These are phyloP conservation scores for Aureobasidium sp. DNA, from an alignment of 2,329 filamentous ascomycete species.

Conservation along the genomic window DNA sequence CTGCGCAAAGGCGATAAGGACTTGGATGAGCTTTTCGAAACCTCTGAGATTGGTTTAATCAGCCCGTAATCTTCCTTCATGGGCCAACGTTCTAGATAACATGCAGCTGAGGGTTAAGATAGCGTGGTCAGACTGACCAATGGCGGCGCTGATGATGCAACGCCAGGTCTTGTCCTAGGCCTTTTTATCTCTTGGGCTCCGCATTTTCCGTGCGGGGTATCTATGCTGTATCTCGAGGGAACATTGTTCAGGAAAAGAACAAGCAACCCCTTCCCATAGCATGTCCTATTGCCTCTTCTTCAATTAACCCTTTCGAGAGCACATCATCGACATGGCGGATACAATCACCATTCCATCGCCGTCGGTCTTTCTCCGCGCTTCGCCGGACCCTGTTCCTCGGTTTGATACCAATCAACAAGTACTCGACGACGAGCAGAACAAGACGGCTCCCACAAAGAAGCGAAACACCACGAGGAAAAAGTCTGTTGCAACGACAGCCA, in stretches of 20 bases:
- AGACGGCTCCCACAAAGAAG: slow-evolving; percentile 18
- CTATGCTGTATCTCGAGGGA: slow-evolving; percentile 4
- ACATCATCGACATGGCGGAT: slow-evolving; percentile 40
- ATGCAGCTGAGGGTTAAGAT: slow-evolving; percentile 3
- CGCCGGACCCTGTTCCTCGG: slow-evolving; percentile 23
- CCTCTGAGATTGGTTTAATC: slow-evolving; percentile 2
- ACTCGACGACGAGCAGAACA: slow-evolving; percentile 24
- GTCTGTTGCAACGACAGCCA: slow-evolving; percentile 21
- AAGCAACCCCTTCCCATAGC: slow-evolving; percentile 3
- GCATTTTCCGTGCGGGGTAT: slow-evolving; percentile 10
- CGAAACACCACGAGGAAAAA: slow-evolving; percentile 20
- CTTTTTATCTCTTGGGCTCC: slow-evolving; percentile 7
- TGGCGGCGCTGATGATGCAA: slow-evolving; percentile 12
- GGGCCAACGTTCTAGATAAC: slow-evolving; percentile 4
- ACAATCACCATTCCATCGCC: slow-evolving; percentile 55
- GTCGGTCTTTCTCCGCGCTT: slow-evolving; percentile 45
- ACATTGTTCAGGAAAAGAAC: slow-evolving; percentile 11
- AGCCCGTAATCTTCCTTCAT: not conserved
- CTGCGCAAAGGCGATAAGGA: not conserved
- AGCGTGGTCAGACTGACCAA: slow-evolving; percentile 7
- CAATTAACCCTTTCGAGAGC: slow-evolving; percentile 5
- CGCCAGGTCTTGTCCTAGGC: slow-evolving; percentile 2
- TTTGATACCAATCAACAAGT: slow-evolving; percentile 22
- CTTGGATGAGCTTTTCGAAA: not conserved
- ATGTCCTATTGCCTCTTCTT: not conserved